Percentiles rank a stretch among this genome's conserved stretches.
These are phyloP conservation scores for Calonectria pseudoreteaudii DNA, from an alignment of 2,329 filamentous ascomycete species.

Conservation along the genomic window DNA sequence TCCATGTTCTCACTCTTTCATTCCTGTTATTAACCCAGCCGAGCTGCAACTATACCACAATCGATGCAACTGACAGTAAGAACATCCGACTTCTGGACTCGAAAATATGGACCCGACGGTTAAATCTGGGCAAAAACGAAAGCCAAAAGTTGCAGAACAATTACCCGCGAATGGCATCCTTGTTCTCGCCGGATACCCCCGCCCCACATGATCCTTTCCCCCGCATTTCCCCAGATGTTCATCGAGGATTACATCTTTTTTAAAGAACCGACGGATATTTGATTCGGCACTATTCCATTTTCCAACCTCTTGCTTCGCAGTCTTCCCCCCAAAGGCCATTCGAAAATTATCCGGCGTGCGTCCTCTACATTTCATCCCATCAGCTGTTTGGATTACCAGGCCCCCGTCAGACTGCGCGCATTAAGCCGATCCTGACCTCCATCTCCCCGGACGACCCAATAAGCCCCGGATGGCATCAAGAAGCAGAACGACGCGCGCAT, in stretches of 20 bases:
- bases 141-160: not conserved
- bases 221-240: not conserved
- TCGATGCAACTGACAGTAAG: not conserved
- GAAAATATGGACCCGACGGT: not conserved
- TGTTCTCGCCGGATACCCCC: not conserved
- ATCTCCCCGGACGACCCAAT: not conserved
- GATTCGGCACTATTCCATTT: not conserved
- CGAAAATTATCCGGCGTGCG: not conserved
- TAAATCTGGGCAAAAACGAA: not conserved
- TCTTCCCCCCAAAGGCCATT: not conserved
- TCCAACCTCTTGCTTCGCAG: not conserved
- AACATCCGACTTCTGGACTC: not conserved
- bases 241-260: not conserved
- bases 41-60: not conserved
- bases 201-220: not conserved
- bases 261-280: not conserved
- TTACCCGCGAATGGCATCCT: slow-evolving; percentile 1
- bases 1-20: not conserved
- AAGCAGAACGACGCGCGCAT: not conserved
- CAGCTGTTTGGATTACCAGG: too few species aligned
- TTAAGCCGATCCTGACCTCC: not conserved
- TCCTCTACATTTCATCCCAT: not conserved
- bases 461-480: not conserved
- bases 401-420: not conserved
- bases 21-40: not conserved